A percentile compares a stretch with the other conserved stretches of the same genome.
phyloP scores from a whole-genome alignment of 495 filamentous ascomycete species.

The Pseudomonodictys pantanalensis region DNA sequence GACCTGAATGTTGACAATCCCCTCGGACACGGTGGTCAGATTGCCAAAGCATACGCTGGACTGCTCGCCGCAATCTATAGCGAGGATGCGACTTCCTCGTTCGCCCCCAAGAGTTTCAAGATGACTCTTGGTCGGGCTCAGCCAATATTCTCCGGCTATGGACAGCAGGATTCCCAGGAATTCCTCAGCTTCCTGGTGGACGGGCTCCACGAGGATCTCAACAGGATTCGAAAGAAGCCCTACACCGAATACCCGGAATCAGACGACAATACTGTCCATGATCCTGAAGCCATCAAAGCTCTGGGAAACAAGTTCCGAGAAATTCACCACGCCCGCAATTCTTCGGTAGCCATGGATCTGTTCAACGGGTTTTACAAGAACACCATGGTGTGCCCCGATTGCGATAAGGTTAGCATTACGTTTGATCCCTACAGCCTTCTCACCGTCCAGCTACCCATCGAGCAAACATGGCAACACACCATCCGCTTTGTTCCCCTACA shows the following conservation, averaged over 20 bases:
- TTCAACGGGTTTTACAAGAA: constrained; percentile 99
- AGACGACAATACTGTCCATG: constrained; percentile 89
- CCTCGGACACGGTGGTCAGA: constrained; percentile 75
- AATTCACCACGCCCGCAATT: constrained; percentile 88
- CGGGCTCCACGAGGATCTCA: constrained; percentile 91
- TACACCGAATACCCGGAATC: constrained; percentile 98
- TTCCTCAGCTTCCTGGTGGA: constrained; percentile 96
- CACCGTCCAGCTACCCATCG: constrained; percentile 83
- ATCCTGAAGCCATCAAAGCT: constrained; percentile 69
- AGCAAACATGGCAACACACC: constrained; percentile 68
- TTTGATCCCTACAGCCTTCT: constrained; percentile 97
- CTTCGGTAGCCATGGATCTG: constrained; percentile 89
- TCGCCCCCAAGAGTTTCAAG: constrained; percentile 77
- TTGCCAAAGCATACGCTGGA: constrained; percentile 75
- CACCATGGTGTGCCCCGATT: constrained; percentile 84
- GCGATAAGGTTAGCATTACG: constrained; percentile 94
- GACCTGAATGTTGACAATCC: constrained; percentile 84
- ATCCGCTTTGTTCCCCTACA: constrained; percentile 73
- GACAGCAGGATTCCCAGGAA: constrained; percentile 96
- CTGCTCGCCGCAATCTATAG: constrained; percentile 73
- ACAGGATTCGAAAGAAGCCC: constrained; percentile 89
- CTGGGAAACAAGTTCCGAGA: constrained; percentile 86
- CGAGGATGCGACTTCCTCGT: constrained; percentile 55
- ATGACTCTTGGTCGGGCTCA: constrained; percentile 72
- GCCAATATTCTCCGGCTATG: constrained; percentile 85